phyloP scores from a whole-genome alignment of 768 basidiomycete genomes.

The Termitomyces sp. region DNA sequence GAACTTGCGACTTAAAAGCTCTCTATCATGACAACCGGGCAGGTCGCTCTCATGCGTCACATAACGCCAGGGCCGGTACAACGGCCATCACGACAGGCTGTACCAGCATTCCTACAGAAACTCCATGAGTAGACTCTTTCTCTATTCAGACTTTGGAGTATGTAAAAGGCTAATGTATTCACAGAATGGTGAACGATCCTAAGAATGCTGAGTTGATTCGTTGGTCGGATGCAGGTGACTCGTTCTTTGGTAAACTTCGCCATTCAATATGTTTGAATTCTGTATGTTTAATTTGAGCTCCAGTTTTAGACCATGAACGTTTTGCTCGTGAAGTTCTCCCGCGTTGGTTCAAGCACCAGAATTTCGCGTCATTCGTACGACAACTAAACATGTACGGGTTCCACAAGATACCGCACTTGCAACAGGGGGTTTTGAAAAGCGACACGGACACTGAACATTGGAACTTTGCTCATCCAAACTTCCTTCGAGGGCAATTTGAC shows the following conservation, averaged over 20 bases:
- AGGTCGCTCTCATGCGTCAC: slow-evolving; percentile 19
- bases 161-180: not conserved
- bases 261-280: not conserved
- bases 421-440: slow-evolving; percentile 86
- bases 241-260: slow-evolving; percentile 70
- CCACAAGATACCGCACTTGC: slow-evolving; percentile 92
- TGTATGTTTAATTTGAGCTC: not conserved
- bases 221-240: slow-evolving; percentile 89
- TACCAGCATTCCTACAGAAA: slow-evolving; percentile 88
- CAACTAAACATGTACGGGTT: slow-evolving; percentile 97
- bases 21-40: slow-evolving; percentile 24
- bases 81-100: slow-evolving; percentile 31
- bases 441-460: slow-evolving; percentile 79
- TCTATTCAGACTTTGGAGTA: not conserved
- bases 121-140: slow-evolving; percentile 70
- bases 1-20: not conserved
- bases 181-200: slow-evolving; percentile 88
- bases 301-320: slow-evolving; percentile 90
- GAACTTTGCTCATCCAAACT: slow-evolving; percentile 91
- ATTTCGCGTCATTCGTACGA: slow-evolving; percentile 88
- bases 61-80: slow-evolving; percentile 24
- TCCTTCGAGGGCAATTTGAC: slow-evolving; percentile 85
- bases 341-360: slow-evolving; percentile 96
- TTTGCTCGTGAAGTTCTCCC: slow-evolving; percentile 88
- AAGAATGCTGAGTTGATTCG: slow-evolving; percentile 79